A percentile compares a stretch with the other conserved stretches of the same genome.
These are phyloP conservation scores for Stachybotrys echinatus DNA, from an alignment of 2,329 filamentous ascomycete species.

Conservation along the genomic window DNA sequence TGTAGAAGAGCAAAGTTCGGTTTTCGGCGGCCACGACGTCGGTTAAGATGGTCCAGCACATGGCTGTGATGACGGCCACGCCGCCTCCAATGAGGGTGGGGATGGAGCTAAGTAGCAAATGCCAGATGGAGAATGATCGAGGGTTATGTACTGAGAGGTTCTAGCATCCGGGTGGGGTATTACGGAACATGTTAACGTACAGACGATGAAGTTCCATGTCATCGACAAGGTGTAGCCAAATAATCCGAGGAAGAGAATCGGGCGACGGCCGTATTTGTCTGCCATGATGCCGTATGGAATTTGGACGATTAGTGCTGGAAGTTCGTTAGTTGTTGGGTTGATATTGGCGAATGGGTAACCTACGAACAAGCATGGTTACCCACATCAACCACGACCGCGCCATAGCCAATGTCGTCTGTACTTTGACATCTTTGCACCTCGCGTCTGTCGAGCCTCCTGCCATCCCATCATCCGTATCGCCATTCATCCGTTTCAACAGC, in stretches of 20 bases:
- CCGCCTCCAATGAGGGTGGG: conserved; percentile 38
- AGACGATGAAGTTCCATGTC: too few species aligned
- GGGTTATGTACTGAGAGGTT: conserved; percentile 27
- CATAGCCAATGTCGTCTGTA: conserved; percentile 48
- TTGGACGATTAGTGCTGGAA: too few species aligned
- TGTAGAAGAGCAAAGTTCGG: conserved; percentile 35
- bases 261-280: too few species aligned
- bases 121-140: conserved; percentile 32
- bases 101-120: conserved; percentile 24
- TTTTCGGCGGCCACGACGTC: conserved; percentile 33
- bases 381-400: conserved; percentile 42
- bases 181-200: conserved; percentile 7
- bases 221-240: conserved; percentile 15
- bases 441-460: conserved; percentile 26
- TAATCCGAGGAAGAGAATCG: too few species aligned
- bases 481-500: too few species aligned
- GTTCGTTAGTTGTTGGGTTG: too few species aligned
- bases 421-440: conserved; percentile 41
- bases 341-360: too few species aligned
- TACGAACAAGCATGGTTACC: conserved; percentile 34
- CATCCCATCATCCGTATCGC: conserved; percentile 21
- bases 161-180: background rate
- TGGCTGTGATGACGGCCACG: conserved; percentile 29
- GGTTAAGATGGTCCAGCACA: conserved; percentile 39
- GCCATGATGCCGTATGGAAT: too few species aligned